Conservation (phyloP, 2,329 filamentous ascomycete species). For the Diaporthe ilicicola region DNA sequence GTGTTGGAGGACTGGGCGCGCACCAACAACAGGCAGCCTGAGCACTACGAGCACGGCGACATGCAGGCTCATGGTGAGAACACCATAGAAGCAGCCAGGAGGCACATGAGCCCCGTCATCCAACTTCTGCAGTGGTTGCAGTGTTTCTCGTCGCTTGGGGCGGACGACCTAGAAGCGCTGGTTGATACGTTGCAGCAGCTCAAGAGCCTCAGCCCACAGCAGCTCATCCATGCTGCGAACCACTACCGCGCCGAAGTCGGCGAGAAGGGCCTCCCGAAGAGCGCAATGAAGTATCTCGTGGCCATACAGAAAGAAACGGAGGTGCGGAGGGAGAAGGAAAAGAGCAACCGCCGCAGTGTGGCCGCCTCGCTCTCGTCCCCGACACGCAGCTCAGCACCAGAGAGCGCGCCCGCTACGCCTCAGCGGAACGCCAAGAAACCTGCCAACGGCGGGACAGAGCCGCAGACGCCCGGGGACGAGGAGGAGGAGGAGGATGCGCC, state of each 20-base stretch:
- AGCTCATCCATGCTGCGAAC: slow-evolving; percentile 89
- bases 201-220: slow-evolving; percentile 82
- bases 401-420: slow-evolving; percentile 56
- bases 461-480: slow-evolving; percentile 52
- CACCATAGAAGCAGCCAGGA: slow-evolving; percentile 83
- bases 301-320: slow-evolving; percentile 80
- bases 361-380: slow-evolving; percentile 46
- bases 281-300: slow-evolving; percentile 84
- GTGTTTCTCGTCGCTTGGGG: slow-evolving; percentile 90
- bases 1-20: slow-evolving; percentile 95
- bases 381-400: slow-evolving; percentile 43
- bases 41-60: slow-evolving; percentile 94
- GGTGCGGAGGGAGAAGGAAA: slow-evolving; percentile 62
- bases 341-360: slow-evolving; percentile 53
- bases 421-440: slow-evolving; percentile 44
- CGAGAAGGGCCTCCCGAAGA: slow-evolving; percentile 90
- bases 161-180: slow-evolving; percentile 86
- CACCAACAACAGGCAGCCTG: slow-evolving; percentile 89
- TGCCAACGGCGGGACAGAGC: slow-evolving; percentile 45
- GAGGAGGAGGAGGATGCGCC: slow-evolving; percentile 76
- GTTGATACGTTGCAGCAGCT: slow-evolving; percentile 90
- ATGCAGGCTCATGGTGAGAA: slow-evolving; percentile 86
- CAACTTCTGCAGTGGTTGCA: slow-evolving; percentile 97
- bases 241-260: slow-evolving; percentile 96
- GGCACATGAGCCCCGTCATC: slow-evolving; percentile 88